Percentiles rank a stretch among this genome's conserved stretches.
Evolutionary conservation across 2,329 filamentous ascomycete genomes (phyloP).

Genomic region (Samsoniella hepiali): DNA sequence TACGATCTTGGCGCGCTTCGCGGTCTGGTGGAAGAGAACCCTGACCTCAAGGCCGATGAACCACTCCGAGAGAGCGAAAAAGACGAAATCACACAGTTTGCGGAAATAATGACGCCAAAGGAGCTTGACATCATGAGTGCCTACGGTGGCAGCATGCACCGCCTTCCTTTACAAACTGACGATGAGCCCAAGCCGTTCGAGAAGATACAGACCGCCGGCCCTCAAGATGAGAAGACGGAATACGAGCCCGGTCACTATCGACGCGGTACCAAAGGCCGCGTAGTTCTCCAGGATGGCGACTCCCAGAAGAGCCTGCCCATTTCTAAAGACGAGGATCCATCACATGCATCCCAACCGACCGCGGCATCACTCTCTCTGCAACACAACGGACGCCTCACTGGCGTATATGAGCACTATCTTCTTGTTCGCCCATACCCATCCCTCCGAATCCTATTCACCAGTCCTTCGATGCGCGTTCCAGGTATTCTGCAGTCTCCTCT

Average conservation of each 20-base stretch:
- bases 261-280: constrained; percentile 18
- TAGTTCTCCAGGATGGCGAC: constrained; percentile 20
- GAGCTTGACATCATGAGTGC: constrained; percentile 63
- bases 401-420: constrained; percentile 54
- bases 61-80: constrained; percentile 34
- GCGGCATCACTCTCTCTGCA: constrained; percentile 9
- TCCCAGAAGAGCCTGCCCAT: constrained; percentile 29
- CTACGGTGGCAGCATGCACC: constrained; percentile 62
- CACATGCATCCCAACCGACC: background rate
- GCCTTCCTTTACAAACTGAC: constrained; percentile 26
- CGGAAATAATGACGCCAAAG: constrained; percentile 64
- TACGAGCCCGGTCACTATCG: constrained; percentile 10
- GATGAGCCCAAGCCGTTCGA: constrained; percentile 7
- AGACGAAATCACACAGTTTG: constrained; percentile 63
- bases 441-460: constrained; percentile 66
- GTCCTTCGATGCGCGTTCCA: constrained; percentile 62
- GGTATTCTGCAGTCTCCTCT: constrained; percentile 63
- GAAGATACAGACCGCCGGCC: constrained; percentile 1
- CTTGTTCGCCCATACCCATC: constrained; percentile 64
- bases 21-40: constrained; percentile 34
- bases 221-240: background rate
- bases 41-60: constrained; percentile 10
- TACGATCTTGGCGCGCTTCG: constrained; percentile 60
- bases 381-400: constrained; percentile 28
- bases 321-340: constrained; percentile 21